phyloP scores from a whole-genome alignment of 805 yeast species.

The Ogataea pilisensis region DNA sequence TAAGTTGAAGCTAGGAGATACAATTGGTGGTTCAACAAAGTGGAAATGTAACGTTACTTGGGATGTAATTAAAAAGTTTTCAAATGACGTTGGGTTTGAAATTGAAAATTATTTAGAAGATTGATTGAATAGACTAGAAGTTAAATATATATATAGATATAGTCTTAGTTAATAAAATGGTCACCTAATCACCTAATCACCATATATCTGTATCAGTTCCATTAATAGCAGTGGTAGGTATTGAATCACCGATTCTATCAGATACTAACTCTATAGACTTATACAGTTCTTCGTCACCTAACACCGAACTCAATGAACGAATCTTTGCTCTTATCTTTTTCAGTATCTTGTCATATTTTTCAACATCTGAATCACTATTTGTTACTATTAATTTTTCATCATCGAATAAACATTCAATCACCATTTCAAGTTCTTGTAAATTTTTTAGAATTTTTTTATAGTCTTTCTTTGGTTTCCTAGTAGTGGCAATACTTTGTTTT shows the following conservation, averaged over 20 bases:
- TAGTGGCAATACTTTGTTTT: constrained; percentile 4
- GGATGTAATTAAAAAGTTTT: constrained; percentile 55
- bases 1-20: constrained; percentile 28
- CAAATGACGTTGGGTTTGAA: constrained; percentile 62
- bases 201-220: constrained; percentile 27
- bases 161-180: too few species aligned
- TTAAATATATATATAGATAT: too few species aligned
- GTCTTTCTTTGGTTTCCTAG: constrained; percentile 13
- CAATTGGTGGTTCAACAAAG: constrained; percentile 61
- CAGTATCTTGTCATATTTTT: constrained; percentile 22
- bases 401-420: constrained; percentile 20
- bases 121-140: too few species aligned
- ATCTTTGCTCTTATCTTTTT: constrained; percentile 26
- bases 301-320: constrained; percentile 22
- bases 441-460: constrained; percentile 14
- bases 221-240: constrained; percentile 20
- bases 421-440: constrained; percentile 14
- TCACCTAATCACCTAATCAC: too few species aligned
- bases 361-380: constrained; percentile 28
- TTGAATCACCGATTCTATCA: constrained; percentile 20
- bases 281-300: constrained; percentile 22
- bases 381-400: constrained; percentile 16
- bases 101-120: constrained; percentile 52
- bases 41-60: constrained; percentile 80
- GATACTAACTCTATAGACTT: constrained; percentile 19